Percentiles rank a stretch among this genome's conserved stretches.
phyloP scores from a whole-genome alignment of 305 asterid genomes.

The Coffea humblotiana region DNA sequence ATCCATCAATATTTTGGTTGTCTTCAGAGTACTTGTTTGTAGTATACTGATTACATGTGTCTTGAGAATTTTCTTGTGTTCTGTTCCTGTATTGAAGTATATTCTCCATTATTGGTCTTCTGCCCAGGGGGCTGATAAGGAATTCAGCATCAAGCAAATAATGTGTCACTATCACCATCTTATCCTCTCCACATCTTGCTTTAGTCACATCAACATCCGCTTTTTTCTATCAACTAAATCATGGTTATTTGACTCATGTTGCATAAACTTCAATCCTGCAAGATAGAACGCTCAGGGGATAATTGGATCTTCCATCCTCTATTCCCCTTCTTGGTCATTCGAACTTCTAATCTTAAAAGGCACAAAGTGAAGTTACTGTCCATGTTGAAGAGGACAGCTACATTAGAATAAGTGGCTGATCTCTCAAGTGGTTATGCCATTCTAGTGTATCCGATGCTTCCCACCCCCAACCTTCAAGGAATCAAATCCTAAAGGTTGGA shows the following conservation, averaged over 20 bases:
- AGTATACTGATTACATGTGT: neutral
- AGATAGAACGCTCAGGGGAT: neutral
- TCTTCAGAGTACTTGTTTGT: no score
- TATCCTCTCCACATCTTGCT: neutral
- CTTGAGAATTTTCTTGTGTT: neutral
- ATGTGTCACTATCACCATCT: neutral
- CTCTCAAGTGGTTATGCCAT: neutral
- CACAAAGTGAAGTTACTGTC: neutral
- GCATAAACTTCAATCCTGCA: neutral
- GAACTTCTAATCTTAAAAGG: neutral
- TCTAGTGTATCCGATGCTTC: neutral
- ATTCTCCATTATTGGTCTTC: neutral
- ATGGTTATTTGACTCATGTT: neutral
- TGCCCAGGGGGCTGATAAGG: neutral
- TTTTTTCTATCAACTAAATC: neutral
- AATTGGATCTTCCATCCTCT: neutral
- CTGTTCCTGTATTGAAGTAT: neutral
- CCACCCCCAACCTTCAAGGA: neutral
- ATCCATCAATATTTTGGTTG: neutral
- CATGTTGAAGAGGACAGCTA: neutral
- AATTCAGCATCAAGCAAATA: neutral
- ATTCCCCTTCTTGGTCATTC: neutral
- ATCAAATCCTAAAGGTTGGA: neutral
- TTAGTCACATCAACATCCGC: neutral
- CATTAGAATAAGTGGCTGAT: neutral